Base-by-base conservation (phyloP, 371 early-diverging fungal species). In the Lichtheimia corymbifera region DNA sequence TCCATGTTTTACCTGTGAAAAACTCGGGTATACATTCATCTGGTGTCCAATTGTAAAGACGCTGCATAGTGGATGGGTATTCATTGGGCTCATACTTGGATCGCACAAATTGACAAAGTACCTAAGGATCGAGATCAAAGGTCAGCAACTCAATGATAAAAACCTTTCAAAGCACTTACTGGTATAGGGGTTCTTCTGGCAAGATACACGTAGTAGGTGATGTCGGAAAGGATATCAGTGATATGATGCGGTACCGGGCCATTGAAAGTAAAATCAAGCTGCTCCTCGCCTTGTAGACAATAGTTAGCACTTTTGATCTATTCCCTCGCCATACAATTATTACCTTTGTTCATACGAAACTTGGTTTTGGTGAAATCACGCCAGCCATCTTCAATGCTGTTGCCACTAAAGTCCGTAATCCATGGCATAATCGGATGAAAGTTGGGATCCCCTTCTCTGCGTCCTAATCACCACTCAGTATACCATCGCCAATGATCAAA, bases 1-100 rank as follows among this genome's bases (percentile, higher is more conserved):
- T 0, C 17, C 18, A 42, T 6, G 17, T 20, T 50, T 17, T 67
- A 68, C 83, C 83, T 5, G 87, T 84, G 57, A 85, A 89, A 25
- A 88, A 89, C 53, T 90, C 90, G 5, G 90, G 90, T 30, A 90
- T 88, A 63, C 90, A 90, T 71, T 90, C 90, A 64, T 90, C 90
- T 6, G 88, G 87, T 0, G 90, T 88, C 88, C 88, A 90, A 57
- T 83, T 80, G 57, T 86, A 88, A 5, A 88, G 63, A 43, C 86
- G 70, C 45, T 80, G 79, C 63, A 88, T 79, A 3, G 88, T 86
- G 0, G 82, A 76, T 11, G 88, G 88, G 51, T 88, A 88, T 62
- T 90, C 90, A 55, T 87, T 85, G 3, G 90, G 88, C 52, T 88
- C 87, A 57, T 87, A 90, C 57, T 84, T 87, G 0, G 85, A 85